Percentiles rank a stretch among this genome's conserved stretches.
Evolutionary conservation across 1,139 yeast species (phyloP).

Genomic region (Geotrichum phurueaensis): DNA sequence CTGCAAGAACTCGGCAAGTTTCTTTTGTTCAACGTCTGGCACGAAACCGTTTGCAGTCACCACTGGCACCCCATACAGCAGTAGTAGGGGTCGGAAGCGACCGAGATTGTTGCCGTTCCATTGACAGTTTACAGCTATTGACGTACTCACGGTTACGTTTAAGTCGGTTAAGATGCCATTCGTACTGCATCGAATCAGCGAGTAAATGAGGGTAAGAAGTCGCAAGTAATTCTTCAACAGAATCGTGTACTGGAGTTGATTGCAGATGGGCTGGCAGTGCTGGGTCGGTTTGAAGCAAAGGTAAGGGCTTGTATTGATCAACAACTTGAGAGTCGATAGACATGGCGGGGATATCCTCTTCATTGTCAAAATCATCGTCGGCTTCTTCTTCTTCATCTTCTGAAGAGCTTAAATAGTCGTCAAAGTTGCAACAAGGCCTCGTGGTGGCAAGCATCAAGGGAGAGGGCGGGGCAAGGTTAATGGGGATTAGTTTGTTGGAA

Average conservation of each 20-base stretch:
- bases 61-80: neutral
- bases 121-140: neutral
- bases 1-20: neutral
- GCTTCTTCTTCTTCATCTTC: neutral
- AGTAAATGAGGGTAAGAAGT: constrained; percentile 24
- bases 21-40: neutral
- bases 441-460: constrained; percentile 22
- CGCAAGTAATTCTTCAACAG: constrained; percentile 24
- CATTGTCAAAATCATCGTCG: neutral
- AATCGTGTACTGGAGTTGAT: constrained; percentile 23
- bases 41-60: neutral
- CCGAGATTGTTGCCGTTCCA: neutral
- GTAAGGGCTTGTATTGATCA: constrained; percentile 27
- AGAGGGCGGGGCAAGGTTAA: constrained; percentile 25
- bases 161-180: constrained; percentile 24
- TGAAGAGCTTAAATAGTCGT: neutral
- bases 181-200: constrained; percentile 20
- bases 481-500: constrained; percentile 21
- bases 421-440: neutral
- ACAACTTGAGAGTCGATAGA: constrained; percentile 20
- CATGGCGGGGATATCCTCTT: neutral
- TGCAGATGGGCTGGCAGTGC: constrained; percentile 24
- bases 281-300: constrained; percentile 27
- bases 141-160: constrained; percentile 22
- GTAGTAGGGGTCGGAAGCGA: neutral